These are phyloP conservation scores for Hemisphaericaspora subhashii DNA, from an alignment of 1,139 yeast species.

Conservation along the genomic window DNA sequence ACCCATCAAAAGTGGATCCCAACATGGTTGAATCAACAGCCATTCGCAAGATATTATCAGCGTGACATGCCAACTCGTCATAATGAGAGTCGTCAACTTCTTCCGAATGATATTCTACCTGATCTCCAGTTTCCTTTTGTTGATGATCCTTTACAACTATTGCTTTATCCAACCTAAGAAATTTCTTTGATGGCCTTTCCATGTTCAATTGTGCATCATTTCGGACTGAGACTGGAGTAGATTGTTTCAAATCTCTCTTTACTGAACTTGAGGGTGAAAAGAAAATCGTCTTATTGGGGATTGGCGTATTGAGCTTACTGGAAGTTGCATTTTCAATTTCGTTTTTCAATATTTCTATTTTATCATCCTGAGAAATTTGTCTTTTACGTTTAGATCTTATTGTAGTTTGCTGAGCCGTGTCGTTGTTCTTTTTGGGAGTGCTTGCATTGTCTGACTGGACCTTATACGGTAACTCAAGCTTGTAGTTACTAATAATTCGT, in stretches of 20 bases:
- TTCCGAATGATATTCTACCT: constrained; percentile 11
- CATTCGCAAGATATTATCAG: constrained; percentile 48
- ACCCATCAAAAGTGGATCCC: constrained; percentile 38
- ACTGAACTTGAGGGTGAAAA: constrained; percentile 34
- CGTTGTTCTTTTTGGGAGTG: neutral
- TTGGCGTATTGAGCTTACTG: constrained; percentile 25
- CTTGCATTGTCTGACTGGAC: constrained; percentile 7
- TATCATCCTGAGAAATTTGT: constrained; percentile 1
- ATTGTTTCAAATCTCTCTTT: constrained; percentile 19
- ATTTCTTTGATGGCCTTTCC: constrained; percentile 15
- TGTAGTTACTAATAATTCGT: constrained; percentile 17
- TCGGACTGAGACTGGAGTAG: constrained; percentile 28
- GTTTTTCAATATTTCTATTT: neutral
- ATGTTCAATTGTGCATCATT: constrained; percentile 15
- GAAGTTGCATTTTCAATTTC: constrained; percentile 7
- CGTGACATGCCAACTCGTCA: constrained; percentile 50
- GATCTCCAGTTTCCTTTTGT: no score
- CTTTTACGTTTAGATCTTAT: constrained; percentile 9
- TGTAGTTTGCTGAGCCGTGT: no score
- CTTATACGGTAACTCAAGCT: constrained; percentile 21
- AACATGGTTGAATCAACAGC: constrained; percentile 51
- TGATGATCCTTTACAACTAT: constrained; percentile 15
- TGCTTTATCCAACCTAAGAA: constrained; percentile 16
- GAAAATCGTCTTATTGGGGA: constrained; percentile 30
- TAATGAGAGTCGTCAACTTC: constrained; percentile 28